Evolutionary conservation across 106 monocot genomes (phyloP).

Genomic region (Hemerocallis citrina): DNA sequence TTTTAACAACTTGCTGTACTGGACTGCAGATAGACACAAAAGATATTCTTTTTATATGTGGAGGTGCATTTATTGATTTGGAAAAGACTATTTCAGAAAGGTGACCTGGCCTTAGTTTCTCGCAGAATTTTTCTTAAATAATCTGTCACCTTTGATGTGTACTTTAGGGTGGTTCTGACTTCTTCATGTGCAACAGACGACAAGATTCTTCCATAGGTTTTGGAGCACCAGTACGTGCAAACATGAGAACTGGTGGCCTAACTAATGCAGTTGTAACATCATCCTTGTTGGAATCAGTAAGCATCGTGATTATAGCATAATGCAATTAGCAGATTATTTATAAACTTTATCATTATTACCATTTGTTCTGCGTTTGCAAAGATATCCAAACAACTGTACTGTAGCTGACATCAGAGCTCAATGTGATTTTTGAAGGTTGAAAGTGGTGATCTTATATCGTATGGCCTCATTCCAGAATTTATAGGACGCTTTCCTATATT

Average conservation of each 20-base stretch:
- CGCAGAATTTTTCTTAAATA: background rate
- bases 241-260: conserved; percentile 76
- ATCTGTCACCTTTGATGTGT: background rate
- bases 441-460: conserved; percentile 90
- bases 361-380: background rate
- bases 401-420: background rate
- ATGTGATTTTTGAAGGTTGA: conserved; percentile 55
- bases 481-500: conserved; percentile 96
- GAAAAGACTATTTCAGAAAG: conserved; percentile 99
- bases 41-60: conserved; percentile 99
- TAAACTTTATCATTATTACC: background rate
- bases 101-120: conserved; percentile 24
- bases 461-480: conserved; percentile 98
- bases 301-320: conserved; percentile 4
- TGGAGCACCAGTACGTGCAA: conserved; percentile 98
- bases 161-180: conserved; percentile 12
- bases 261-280: conserved; percentile 81
- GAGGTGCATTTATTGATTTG: conserved; percentile 95
- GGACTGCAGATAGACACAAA: conserved; percentile 91
- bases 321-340: background rate
- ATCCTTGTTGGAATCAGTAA: conserved; percentile 87
- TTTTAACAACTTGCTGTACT: conserved; percentile 8
- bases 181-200: conserved; percentile 40
- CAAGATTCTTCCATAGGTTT: conserved; percentile 99
- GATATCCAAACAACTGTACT: background rate